Evolutionary conservation across 306 rosid genomes (phyloP), one percentile per base, ranked within the genome.

Genomic region (Quercus bicolor): DNA sequence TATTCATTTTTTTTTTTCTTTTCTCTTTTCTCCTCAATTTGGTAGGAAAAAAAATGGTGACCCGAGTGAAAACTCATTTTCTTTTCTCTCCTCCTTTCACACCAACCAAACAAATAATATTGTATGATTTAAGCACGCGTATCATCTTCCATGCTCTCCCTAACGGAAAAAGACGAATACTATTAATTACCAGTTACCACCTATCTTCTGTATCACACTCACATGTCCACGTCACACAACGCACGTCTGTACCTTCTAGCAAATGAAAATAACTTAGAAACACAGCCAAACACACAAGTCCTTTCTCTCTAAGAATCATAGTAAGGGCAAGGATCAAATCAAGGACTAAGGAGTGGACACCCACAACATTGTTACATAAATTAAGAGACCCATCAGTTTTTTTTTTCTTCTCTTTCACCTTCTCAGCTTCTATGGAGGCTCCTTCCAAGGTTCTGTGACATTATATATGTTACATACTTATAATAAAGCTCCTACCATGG

Each of bases 341-440:
- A 34, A 3, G 37, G n/a, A 26, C 15, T n/a, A 37, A 16, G 73
- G 53, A 26, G 45, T 3, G 37, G 21, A 3, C 13, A 70, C 74
- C 73, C 73, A 80, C 84, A 80, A 69, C 13, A 43, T 9, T 57
- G 71, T 29, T 59, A 34, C 54, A 75, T 29, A 31, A 24, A 19
- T 28, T 16, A 52, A 76, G 78, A 55, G 68, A 71, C 70, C 16
- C 79, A 2, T 31, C 87, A 76, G 81, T 79, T 84, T 73, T 84
- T 79, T 28, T 71, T 77, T 68, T 54, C 5, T 20, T 37, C 52
- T 52, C 2, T n/a, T 64, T 12, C 77, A 78, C 77, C 76, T 1
- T 62, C 4, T 6, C 59, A 51, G 73, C 53, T 68, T 43, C 54
- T 78, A 77, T 29, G 55, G 51, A 65, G 40, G 16, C 23, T 64